Percentiles rank a stretch among this genome's conserved stretches.
Evolutionary conservation across 192 early-diverging fungal genomes (phyloP).

Genomic region (Backusella macrospora): DNA sequence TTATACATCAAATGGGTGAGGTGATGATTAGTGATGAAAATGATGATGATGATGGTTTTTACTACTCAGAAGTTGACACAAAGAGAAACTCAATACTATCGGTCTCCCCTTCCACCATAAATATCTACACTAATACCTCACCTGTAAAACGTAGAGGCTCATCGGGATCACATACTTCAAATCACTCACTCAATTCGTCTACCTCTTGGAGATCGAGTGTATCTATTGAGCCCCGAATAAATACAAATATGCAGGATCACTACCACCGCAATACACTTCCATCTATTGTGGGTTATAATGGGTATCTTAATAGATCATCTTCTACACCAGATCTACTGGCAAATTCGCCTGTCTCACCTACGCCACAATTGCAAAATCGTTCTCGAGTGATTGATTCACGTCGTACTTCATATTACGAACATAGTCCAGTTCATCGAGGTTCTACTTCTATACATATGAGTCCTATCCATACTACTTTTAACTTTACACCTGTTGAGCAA

Average conservation of each 20-base stretch:
- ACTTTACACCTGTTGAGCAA: not conserved
- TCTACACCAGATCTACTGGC: constrained; percentile 32
- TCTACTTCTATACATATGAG: not conserved
- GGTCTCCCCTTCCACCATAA: not conserved
- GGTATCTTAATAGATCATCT: constrained; percentile 30
- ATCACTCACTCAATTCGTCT: constrained; percentile 19
- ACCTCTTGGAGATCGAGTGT: constrained; percentile 25
- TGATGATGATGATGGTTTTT: constrained; percentile 15
- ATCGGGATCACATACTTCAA: constrained; percentile 16
- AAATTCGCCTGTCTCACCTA: not conserved
- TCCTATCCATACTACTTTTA: not conserved
- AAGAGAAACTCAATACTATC: constrained; percentile 7
- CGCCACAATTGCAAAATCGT: not conserved
- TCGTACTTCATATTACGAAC: constrained; percentile 19
- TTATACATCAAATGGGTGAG: constrained; percentile 21
- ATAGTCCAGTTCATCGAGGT: not conserved
- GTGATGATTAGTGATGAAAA: constrained; percentile 26
- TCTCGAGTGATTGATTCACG: not conserved
- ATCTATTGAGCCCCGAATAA: not conserved
- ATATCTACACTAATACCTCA: not conserved
- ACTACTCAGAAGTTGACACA: constrained; percentile 1
- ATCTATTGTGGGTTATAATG: not conserved
- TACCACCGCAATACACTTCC: constrained; percentile 10
- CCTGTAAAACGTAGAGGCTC: constrained; percentile 5
- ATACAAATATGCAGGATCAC: not conserved